Evolutionary conservation across 345 rosid genomes (phyloP).

Genomic region (Arabis hirsuta): DNA sequence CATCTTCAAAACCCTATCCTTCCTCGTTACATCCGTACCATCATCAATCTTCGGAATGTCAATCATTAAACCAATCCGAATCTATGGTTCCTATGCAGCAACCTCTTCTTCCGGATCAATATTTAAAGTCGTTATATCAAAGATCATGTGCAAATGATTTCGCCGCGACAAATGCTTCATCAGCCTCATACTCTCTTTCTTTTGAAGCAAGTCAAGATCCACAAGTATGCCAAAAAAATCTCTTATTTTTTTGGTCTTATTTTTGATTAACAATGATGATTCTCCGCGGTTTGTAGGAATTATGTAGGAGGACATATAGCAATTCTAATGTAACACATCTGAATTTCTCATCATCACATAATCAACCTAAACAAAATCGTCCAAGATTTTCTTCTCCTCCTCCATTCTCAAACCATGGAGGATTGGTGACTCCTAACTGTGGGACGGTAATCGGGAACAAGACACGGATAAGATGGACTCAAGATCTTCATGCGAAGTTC

Average conservation of each 20-base stretch:
- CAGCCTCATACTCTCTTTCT: slow-evolving; percentile 45
- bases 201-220: slow-evolving; percentile 53
- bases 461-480: slow-evolving; percentile 86
- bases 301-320: slow-evolving; percentile 29
- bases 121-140: slow-evolving; percentile 33
- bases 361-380: slow-evolving; percentile 31
- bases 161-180: slow-evolving; percentile 17
- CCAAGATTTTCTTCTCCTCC: slow-evolving; percentile 28
- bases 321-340: slow-evolving; percentile 43
- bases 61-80: slow-evolving; percentile 23
- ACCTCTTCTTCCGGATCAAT: slow-evolving; percentile 32
- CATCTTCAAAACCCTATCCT: slow-evolving; percentile 41
- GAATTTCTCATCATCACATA: slow-evolving; percentile 39
- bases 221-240: slow-evolving; percentile 44
- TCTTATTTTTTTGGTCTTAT: background rate
- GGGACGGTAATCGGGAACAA: slow-evolving; percentile 41
- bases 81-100: slow-evolving; percentile 30
- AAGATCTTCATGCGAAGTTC: slow-evolving; percentile 87
- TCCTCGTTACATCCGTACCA: slow-evolving; percentile 34
- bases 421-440: slow-evolving; percentile 24
- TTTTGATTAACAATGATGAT: background rate
- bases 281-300: slow-evolving; percentile 38
- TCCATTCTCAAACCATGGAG: slow-evolving; percentile 35
- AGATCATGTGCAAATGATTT: slow-evolving; percentile 25
- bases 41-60: slow-evolving; percentile 32